A percentile compares a stretch with the other conserved stretches of the same genome.
Evolutionary conservation across 2,329 filamentous ascomycete species (phyloP).

Genomic region (Pseudogymnoascus sp.): DNA sequence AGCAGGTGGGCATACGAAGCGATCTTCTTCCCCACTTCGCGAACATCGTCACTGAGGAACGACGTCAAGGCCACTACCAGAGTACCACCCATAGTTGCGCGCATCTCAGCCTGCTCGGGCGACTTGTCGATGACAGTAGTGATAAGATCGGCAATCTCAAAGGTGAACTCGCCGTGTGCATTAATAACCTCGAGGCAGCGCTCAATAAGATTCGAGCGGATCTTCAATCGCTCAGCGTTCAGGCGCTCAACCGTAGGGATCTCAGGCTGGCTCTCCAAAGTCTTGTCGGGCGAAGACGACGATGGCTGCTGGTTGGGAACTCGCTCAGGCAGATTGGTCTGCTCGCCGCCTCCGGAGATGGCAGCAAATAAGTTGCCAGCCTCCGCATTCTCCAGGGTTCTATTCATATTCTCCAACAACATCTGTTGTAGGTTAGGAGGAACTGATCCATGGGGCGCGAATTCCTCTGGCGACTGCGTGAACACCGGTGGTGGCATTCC

Average conservation of each 20-base stretch:
- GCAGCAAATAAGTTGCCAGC: background rate
- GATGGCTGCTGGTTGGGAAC: constrained; percentile 15
- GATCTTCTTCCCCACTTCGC: constrained; percentile 51
- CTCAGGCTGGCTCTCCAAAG: background rate
- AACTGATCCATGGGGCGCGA: background rate
- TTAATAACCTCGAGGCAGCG: constrained; percentile 85
- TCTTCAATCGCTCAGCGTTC: constrained; percentile 62
- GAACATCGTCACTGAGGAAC: constrained; percentile 49
- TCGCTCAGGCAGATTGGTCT: constrained; percentile 12
- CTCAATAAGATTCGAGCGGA: constrained; percentile 75
- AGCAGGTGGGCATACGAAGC: constrained; percentile 88
- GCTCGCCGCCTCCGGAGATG: constrained; percentile 11
- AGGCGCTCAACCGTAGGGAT: constrained; percentile 66
- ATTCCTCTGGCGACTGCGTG: background rate
- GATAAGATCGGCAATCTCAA: constrained; percentile 85
- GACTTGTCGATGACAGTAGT: constrained; percentile 58
- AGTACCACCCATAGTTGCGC: constrained; percentile 69
- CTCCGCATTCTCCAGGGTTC: background rate
- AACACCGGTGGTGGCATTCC: background rate
- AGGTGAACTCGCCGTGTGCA: constrained; percentile 78
- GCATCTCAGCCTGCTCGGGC: constrained; percentile 48
- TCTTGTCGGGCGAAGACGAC: constrained; percentile 6
- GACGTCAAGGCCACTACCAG: constrained; percentile 77
- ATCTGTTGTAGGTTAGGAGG: background rate
- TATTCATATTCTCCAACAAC: background rate